Conservation (phyloP, 345 rosid genomes). For the Carallia pectinifolia region DNA sequence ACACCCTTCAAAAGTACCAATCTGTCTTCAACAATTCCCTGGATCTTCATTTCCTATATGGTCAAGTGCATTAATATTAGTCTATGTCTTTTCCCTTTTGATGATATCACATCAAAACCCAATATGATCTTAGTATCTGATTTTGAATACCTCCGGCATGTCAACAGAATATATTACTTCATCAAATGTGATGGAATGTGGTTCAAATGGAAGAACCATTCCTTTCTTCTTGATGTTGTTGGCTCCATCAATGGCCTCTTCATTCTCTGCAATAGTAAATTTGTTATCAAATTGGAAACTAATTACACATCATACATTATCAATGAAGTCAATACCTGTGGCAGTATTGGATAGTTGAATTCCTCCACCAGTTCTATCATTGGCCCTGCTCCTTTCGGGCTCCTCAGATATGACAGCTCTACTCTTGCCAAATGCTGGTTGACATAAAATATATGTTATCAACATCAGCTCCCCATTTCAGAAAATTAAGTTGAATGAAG, state of each 20-base stretch:
- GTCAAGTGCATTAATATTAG: slow-evolving; percentile 9
- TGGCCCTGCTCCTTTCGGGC: neutral
- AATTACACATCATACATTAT: neutral
- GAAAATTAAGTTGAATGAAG: neutral
- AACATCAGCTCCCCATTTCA: neutral
- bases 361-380: slow-evolving; percentile 5
- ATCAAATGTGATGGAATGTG: slow-evolving; percentile 55
- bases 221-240: slow-evolving; percentile 43
- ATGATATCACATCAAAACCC: neutral
- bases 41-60: slow-evolving; percentile 53
- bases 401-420: slow-evolving; percentile 40
- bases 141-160: slow-evolving; percentile 61
- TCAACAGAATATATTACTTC: slow-evolving; percentile 60
- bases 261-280: neutral
- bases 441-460: neutral
- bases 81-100: neutral
- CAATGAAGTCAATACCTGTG: slow-evolving; percentile 1
- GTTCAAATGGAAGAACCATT: slow-evolving; percentile 76
- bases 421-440: slow-evolving; percentile 55
- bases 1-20: slow-evolving; percentile 67
- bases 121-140: neutral
- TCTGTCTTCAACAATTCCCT: slow-evolving; percentile 54
- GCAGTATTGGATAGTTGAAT: neutral
- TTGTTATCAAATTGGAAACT: neutral
- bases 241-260: neutral